Percentiles rank a stretch among this genome's conserved stretches.
These are phyloP conservation scores for Thymus mandschuricus DNA, from an alignment of 257 asterid genomes.

Conservation along the genomic window DNA sequence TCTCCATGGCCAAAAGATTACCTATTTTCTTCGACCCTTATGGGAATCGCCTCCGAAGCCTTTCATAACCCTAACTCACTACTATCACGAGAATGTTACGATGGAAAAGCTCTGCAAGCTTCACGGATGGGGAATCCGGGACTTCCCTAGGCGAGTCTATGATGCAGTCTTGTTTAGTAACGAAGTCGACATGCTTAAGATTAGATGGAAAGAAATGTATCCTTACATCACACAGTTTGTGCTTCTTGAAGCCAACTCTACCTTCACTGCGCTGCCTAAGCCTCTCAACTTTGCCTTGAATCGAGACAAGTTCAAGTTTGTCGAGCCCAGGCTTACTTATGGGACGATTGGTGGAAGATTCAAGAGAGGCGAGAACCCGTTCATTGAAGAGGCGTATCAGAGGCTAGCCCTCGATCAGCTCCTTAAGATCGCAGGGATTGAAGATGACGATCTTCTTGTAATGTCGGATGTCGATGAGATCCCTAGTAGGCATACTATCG, in stretches of 20 bases:
- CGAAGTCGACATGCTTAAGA: constrained; percentile 68
- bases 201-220: constrained; percentile 67
- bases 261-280: constrained; percentile 66
- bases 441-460: constrained; percentile 65
- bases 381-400: constrained; percentile 69
- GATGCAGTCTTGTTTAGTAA: constrained; percentile 76
- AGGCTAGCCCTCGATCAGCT: constrained; percentile 66
- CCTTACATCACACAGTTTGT: constrained; percentile 67
- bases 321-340: constrained; percentile 60
- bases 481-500: constrained; percentile 63
- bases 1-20: constrained; percentile 66
- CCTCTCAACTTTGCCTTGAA: constrained; percentile 51
- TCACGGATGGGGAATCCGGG: constrained; percentile 72
- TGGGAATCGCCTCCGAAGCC: constrained; percentile 85
- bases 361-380: constrained; percentile 62
- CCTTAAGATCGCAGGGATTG: constrained; percentile 55
- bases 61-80: constrained; percentile 53
- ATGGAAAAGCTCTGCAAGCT: constrained; percentile 69
- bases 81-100: constrained; percentile 59
- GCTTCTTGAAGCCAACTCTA: constrained; percentile 68
- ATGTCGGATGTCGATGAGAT: constrained; percentile 86
- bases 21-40: constrained; percentile 66
- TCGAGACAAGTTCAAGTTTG: constrained; percentile 53
- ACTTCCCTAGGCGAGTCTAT: constrained; percentile 67
- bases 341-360: constrained; percentile 64